Base-by-base conservation (phyloP, 768 basidiomycete species). In the Suillus lakei region DNA sequence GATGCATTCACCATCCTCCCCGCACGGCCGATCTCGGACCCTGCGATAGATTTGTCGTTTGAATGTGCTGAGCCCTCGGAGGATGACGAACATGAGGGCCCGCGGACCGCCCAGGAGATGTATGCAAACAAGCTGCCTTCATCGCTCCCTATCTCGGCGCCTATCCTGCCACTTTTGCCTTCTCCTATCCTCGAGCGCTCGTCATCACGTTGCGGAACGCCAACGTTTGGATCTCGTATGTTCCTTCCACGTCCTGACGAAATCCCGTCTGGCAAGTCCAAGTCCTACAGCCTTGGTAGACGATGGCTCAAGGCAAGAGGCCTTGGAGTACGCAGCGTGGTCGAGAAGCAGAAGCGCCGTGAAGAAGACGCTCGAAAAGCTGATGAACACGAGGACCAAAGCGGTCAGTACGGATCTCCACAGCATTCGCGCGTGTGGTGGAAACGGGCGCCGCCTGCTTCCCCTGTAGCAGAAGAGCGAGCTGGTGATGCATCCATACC, bases 211-310 rank as follows among this genome's bases (percentile, higher is more conserved):
- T 88, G 86, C 66, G 86, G 84, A 12, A 88, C 88, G 4, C 87
- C 88, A 12, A 87, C 88, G 1, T 88, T 88, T 67, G 88, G 87
- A 16, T 88, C 88, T 1, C 80, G 82, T 39, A 79, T 66, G n/a
- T 41, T 60, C 18, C 44, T 78, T 7, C 75, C 75, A 12, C 70
- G 66, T 59, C 71, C 70, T 2, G 73, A 77, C 46, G 74, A 76
- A 12, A 62, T 76, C 10, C 67, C 65, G 12, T 66, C 56, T 50
- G 43, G 63, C 15, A 68, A 67, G 39, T 36, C 44, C 6, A 72
- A 71, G 51, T 68, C 67, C 4, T 38, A 64, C 9, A 61, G 59
- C 3, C 62, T 61, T 43, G 74, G 72, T 2, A 74, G 65, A 63
- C 74, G 67, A 28, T 76, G 75, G 75, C 62, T 77, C 3, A 76